Percentiles rank a stretch among this genome's conserved stretches.
Evolutionary conservation across 2,329 filamentous ascomycete genomes (phyloP).

Genomic region (Clonostachys sp.): DNA sequence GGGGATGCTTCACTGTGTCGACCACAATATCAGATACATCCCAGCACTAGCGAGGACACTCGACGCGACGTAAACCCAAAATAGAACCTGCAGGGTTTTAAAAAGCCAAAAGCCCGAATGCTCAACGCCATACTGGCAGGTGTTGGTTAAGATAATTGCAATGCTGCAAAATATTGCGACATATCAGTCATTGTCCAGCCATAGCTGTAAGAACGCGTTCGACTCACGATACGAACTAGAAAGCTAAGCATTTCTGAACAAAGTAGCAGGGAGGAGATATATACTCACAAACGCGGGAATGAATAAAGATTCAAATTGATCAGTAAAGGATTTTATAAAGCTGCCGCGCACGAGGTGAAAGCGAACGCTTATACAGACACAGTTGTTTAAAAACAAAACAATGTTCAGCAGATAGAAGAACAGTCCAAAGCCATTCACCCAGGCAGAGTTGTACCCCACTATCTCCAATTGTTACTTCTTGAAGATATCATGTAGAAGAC

Average conservation of each 20-base stretch:
- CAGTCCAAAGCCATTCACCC: slow-evolving; percentile 54
- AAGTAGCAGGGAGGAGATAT: neutral
- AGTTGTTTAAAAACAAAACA: slow-evolving; percentile 58
- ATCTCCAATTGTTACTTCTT: slow-evolving; percentile 9
- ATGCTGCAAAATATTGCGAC: slow-evolving; percentile 47
- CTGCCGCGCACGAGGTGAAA: slow-evolving; percentile 68
- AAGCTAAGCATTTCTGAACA: slow-evolving; percentile 2
- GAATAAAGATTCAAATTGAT: slow-evolving; percentile 76
- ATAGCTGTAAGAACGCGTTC: slow-evolving; percentile 23
- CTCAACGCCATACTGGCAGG: slow-evolving; percentile 70
- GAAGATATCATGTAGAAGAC: neutral
- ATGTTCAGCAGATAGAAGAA: slow-evolving; percentile 62
- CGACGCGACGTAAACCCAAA: slow-evolving; percentile 69
- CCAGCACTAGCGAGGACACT: slow-evolving; percentile 64
- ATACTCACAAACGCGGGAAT: slow-evolving; percentile 59
- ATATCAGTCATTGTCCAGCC: slow-evolving; percentile 31
- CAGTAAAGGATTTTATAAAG: slow-evolving; percentile 66
- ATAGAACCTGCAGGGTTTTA: slow-evolving; percentile 57
- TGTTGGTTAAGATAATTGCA: slow-evolving; percentile 73
- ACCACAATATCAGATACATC: slow-evolving; percentile 72
- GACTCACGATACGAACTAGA: slow-evolving; percentile 38
- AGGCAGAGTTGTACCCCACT: slow-evolving; percentile 49
- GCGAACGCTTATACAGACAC: slow-evolving; percentile 58
- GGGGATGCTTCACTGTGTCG: slow-evolving; percentile 39
- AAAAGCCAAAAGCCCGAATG: slow-evolving; percentile 58